Base-by-base conservation (phyloP, 345 rosid genomes). In the Litchi chinensis region DNA sequence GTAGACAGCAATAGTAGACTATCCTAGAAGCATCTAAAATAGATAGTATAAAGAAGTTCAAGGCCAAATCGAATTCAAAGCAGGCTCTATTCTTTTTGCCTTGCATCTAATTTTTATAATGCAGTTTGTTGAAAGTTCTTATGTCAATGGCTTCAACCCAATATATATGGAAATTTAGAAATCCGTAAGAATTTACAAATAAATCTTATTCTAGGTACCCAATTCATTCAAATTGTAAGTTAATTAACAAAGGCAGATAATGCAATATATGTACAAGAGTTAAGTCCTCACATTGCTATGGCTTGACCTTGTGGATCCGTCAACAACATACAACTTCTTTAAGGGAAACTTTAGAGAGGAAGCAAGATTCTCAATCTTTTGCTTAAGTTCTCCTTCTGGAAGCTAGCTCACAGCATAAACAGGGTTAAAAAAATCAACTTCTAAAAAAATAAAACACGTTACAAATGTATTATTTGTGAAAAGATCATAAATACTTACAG, bases 291-390 rank as follows among this genome's bases (percentile, higher is more conserved):
- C 99, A 92, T 97, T 97, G 93, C 99, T 94, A 79, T 97, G 99
- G 89, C 97, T 94, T 84, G 98, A 94, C 83, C 99, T 97, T 82
- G 99, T 97, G 73, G 99, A 97, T 83, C 99, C 99, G 87, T 97
- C 99, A 1, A 97, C 98, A 70, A 94, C 98, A 79, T 92, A 97
- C 87, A 97, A 87, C 86, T 97, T 97, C 88, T 91, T 97, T 67
- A 94, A 81, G 80, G 99, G 99, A 87, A 97, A 97, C 44, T 82
- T 91, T 26, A 92, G 93, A 46, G 97, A 92, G 62, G 93, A 85
- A 83, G 99, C 95, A 83, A 97, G 98, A 66, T 89, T 87, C 90
- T 97, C 97, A 67, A 97, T 97, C 84, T 93, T 93, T 77, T 65
- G 70, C 77, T 93, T 83, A 37, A 97, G 98, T 68, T 84, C 93